phyloP scores from a whole-genome alignment of 345 rosid genomes.

The Hibiscus tridactylites region DNA sequence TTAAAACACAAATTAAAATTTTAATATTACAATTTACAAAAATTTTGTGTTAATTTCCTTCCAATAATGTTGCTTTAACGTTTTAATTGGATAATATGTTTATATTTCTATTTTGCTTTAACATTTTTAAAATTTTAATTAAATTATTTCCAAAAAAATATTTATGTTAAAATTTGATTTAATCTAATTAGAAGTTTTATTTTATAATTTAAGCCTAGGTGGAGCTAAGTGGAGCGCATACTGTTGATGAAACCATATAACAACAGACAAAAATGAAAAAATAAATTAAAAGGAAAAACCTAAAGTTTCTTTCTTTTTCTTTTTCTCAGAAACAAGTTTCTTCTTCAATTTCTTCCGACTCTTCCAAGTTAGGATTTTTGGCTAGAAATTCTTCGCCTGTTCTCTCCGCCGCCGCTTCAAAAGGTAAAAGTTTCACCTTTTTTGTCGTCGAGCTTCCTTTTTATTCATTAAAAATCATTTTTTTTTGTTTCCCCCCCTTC shows the following conservation, averaged over 20 bases:
- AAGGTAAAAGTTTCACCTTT: background rate
- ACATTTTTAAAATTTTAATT: too few relatives aligned
- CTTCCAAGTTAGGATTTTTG: background rate
- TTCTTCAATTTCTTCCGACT: constrained; percentile 1
- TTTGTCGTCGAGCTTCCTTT: background rate
- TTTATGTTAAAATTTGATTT: too few relatives aligned
- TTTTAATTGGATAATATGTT: too few relatives aligned
- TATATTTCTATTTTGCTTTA: too few relatives aligned
- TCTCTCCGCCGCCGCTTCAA: background rate
- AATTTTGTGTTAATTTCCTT: too few relatives aligned
- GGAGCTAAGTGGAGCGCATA: constrained; percentile 12
- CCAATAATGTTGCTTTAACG: too few relatives aligned
- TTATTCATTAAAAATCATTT: background rate
- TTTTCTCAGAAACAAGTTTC: background rate
- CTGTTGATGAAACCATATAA: constrained; percentile 7
- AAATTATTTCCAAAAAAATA: too few relatives aligned
- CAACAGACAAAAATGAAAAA: background rate
- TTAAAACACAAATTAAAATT: too few relatives aligned
- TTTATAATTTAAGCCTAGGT: too few relatives aligned
- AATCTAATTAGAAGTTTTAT: too few relatives aligned
- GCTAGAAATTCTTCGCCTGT: background rate
- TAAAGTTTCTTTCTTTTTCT: background rate
- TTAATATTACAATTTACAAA: too few relatives aligned
- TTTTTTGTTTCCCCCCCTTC: background rate
- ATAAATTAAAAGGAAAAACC: background rate